These are phyloP conservation scores for Kluyveromyces sp. DNA, from an alignment of 1,139 yeast genomes.

Conservation along the genomic window DNA sequence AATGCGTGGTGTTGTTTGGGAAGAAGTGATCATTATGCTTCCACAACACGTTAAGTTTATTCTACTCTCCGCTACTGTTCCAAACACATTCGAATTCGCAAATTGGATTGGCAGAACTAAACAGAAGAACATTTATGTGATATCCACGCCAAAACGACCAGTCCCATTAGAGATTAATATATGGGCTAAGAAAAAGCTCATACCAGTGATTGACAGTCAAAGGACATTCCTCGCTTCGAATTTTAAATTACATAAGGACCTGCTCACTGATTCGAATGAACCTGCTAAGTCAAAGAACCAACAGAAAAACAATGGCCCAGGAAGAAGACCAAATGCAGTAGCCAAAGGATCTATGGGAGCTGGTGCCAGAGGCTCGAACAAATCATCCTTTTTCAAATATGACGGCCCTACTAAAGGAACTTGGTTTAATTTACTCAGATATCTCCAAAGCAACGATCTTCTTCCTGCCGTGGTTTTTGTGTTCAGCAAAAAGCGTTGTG, in stretches of 20 bases:
- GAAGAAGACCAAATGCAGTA: conserved; percentile 17
- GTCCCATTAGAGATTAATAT: conserved; percentile 84
- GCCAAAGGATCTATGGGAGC: conserved; percentile 35
- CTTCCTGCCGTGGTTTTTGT: conserved; percentile 92
- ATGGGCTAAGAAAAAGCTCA: conserved; percentile 67
- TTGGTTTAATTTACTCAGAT: conserved; percentile 72
- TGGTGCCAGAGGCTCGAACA: conserved; percentile 35
- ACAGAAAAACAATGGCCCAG: conserved; percentile 13
- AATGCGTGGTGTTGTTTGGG: conserved; percentile 99
- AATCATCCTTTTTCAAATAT: conserved; percentile 38
- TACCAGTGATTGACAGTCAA: conserved; percentile 67
- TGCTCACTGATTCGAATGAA: conserved; percentile 31
- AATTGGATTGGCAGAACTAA: conserved; percentile 98
- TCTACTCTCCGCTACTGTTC: conserved; percentile 91
- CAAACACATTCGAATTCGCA: conserved; percentile 97
- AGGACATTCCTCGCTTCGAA: conserved; percentile 62
- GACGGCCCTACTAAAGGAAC: conserved; percentile 75
- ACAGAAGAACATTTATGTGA: conserved; percentile 90
- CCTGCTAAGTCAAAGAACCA: not conserved
- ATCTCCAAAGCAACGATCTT: conserved; percentile 55
- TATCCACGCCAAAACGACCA: conserved; percentile 92
- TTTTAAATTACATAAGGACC: conserved; percentile 54
- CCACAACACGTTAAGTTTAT: conserved; percentile 92
- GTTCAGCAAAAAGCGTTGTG: conserved; percentile 88
- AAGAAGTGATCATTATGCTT: conserved; percentile 88